Evolutionary conservation across 176 grass and related monocot genomes (phyloP).

Genomic region (Phoenix dactylifera): DNA sequence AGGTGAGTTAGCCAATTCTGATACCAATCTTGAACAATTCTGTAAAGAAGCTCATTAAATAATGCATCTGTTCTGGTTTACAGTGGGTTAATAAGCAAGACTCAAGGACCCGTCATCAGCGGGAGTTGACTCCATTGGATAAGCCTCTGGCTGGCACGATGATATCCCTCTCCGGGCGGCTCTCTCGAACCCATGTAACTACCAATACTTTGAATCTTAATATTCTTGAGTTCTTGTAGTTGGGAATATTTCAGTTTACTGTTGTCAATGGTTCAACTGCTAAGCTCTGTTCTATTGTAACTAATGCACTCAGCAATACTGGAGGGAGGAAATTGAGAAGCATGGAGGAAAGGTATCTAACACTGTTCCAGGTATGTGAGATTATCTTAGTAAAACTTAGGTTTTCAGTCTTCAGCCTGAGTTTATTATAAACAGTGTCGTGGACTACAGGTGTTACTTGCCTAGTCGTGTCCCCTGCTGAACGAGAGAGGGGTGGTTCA

Average conservation of each 20-base stretch:
- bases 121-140: conserved; percentile 24
- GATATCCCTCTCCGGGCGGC: conserved; percentile 66
- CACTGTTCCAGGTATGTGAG: conserved; percentile 43
- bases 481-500: conserved; percentile 56
- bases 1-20: conserved; percentile 21
- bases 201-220: not conserved
- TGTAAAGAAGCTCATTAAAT: too few relatives aligned
- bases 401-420: not conserved
- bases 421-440: not conserved
- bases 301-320: conserved; percentile 13
- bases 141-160: conserved; percentile 57
- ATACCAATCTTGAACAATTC: too few relatives aligned
- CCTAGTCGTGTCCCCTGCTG: conserved; percentile 54
- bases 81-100: conserved; percentile 53
- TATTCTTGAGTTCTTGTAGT: too few relatives aligned
- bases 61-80: conserved; percentile 10
- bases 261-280: too few relatives aligned
- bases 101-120: conserved; percentile 32
- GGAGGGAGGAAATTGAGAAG: conserved; percentile 71
- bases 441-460: conserved; percentile 42
- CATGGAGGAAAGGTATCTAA: conserved; percentile 62
- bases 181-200: conserved; percentile 67
- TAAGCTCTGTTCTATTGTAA: too few relatives aligned
- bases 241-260: too few relatives aligned
- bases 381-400: not conserved